Percentiles rank a stretch among this genome's conserved stretches.
Evolutionary conservation across 352 stramenopile species (phyloP).

Genomic region (Globisporangium canariense): DNA sequence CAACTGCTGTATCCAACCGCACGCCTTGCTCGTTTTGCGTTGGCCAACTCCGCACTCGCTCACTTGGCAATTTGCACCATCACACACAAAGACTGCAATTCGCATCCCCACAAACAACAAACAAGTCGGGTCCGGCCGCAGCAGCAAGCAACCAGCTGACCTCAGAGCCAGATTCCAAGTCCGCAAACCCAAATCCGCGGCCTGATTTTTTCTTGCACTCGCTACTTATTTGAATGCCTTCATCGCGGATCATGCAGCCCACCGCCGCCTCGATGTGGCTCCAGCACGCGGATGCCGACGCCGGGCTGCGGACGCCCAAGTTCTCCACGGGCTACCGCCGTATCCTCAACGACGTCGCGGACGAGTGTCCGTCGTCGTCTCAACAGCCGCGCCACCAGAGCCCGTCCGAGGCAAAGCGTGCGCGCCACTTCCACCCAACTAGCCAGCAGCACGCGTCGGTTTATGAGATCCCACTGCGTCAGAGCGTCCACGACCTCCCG

Average conservation of each 20-base stretch:
- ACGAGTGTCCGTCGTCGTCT: neutral
- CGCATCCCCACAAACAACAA: neutral
- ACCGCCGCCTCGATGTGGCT: slow-evolving; percentile 5
- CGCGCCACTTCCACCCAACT: slow-evolving; percentile 1
- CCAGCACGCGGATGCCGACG: neutral
- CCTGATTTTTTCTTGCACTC: slow-evolving; percentile 1
- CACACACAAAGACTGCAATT: neutral
- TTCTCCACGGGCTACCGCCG: slow-evolving; percentile 1
- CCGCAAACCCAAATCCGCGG: neutral
- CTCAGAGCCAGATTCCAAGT: slow-evolving; percentile 2
- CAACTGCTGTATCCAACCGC: slow-evolving; percentile 9
- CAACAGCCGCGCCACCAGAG: slow-evolving; percentile 1
- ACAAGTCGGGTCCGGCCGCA: neutral
- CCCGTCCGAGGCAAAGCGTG: slow-evolving; percentile 10
- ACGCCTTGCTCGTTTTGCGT: neutral
- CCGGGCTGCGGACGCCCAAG: slow-evolving; percentile 2
- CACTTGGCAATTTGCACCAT: slow-evolving; percentile 12
- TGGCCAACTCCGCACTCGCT: neutral
- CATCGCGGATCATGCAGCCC: slow-evolving; percentile 3
- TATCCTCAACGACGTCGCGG: slow-evolving; percentile 11
- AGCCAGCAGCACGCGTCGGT: neutral
- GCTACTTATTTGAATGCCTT: neutral
- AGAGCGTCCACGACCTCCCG: slow-evolving; percentile 15
- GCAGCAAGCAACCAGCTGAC: neutral
- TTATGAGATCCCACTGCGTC: slow-evolving; percentile 15